A percentile compares a stretch with the other conserved stretches of the same genome.
Conservation (phyloP, 208 protist genomes). For the Dictyostelium gargantuum region DNA sequence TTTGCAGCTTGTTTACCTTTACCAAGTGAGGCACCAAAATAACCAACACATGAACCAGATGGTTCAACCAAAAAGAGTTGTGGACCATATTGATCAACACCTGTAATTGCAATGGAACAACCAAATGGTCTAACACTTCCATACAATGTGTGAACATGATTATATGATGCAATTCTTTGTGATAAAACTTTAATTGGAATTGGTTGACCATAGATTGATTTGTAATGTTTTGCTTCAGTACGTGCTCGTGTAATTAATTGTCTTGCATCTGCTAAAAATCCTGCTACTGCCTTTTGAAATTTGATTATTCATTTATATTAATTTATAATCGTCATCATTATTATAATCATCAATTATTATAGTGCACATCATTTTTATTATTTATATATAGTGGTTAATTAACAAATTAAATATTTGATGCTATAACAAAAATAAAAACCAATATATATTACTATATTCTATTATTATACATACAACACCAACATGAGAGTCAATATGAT, state of each 20-base stretch:
- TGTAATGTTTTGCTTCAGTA: constrained; percentile 93
- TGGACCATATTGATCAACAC: constrained; percentile 91
- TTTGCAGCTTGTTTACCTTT: constrained; percentile 98
- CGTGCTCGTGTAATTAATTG: constrained; percentile 93
- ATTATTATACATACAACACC: constrained; percentile 84
- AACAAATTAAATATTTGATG: too few relatives aligned
- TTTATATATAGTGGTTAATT: not conserved
- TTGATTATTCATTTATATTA: not conserved
- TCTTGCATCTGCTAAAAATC: constrained; percentile 95
- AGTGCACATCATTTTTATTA: not conserved
- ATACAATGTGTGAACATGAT: constrained; percentile 77
- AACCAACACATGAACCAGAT: constrained; percentile 91
- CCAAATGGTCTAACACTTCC: constrained; percentile 96
- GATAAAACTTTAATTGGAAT: constrained; percentile 93
- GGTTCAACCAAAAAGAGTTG: constrained; percentile 97
- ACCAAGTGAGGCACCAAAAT: constrained; percentile 96
- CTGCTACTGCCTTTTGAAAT: constrained; percentile 93
- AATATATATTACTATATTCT: not conserved
- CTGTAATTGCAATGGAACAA: constrained; percentile 94
- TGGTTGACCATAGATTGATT: constrained; percentile 90
- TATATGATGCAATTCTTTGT: constrained; percentile 77
- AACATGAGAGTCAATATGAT: constrained; percentile 93
- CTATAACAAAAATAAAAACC: not conserved
- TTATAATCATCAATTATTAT: not conserved
- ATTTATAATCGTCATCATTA: not conserved